Percentiles rank a stretch among this genome's conserved stretches.
These are phyloP conservation scores for Scheffersomyces stipitis DNA, from an alignment of 805 yeast species.

Conservation along the genomic window DNA sequence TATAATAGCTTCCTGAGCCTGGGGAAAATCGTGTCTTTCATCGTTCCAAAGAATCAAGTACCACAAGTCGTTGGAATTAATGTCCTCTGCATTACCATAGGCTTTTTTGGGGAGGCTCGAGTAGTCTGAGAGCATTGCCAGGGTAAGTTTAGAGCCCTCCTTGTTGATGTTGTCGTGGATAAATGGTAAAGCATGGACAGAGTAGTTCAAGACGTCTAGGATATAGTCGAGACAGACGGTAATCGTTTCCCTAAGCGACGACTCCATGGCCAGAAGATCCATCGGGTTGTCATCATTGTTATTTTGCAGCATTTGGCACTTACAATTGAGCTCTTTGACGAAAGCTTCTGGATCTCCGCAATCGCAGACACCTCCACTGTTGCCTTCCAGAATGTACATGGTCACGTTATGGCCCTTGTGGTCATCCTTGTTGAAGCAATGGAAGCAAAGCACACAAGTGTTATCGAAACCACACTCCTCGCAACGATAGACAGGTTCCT, in stretches of 20 bases:
- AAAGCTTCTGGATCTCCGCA: slow-evolving; percentile 75
- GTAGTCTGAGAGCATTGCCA: slow-evolving; percentile 27
- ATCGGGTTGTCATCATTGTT: slow-evolving; percentile 5
- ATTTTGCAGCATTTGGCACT: slow-evolving; percentile 22
- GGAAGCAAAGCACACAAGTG: slow-evolving; percentile 73
- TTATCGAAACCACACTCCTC: slow-evolving; percentile 75
- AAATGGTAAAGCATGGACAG: slow-evolving; percentile 40
- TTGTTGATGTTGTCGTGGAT: slow-evolving; percentile 32
- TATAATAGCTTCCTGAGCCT: slow-evolving; percentile 50
- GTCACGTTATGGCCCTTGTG: slow-evolving; percentile 67
- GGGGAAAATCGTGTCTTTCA: slow-evolving; percentile 62
- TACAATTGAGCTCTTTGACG: slow-evolving; percentile 52
- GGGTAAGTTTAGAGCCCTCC: slow-evolving; percentile 19
- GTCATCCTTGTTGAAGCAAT: slow-evolving; percentile 70
- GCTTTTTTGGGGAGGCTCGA: slow-evolving; percentile 29
- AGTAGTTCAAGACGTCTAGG: slow-evolving; percentile 41
- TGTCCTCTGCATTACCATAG: slow-evolving; percentile 34
- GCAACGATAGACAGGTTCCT: slow-evolving; percentile 72
- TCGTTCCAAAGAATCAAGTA: slow-evolving; percentile 73
- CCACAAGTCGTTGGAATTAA: slow-evolving; percentile 35
- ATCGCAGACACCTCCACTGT: slow-evolving; percentile 63
- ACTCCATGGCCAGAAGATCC: slow-evolving; percentile 13
- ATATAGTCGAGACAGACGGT: slow-evolving; percentile 39
- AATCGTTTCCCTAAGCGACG: slow-evolving; percentile 27
- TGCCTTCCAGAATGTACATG: slow-evolving; percentile 47